Conservation (phyloP, 2,329 filamentous ascomycete genomes). For the Rhynchosporium agropyri region DNA sequence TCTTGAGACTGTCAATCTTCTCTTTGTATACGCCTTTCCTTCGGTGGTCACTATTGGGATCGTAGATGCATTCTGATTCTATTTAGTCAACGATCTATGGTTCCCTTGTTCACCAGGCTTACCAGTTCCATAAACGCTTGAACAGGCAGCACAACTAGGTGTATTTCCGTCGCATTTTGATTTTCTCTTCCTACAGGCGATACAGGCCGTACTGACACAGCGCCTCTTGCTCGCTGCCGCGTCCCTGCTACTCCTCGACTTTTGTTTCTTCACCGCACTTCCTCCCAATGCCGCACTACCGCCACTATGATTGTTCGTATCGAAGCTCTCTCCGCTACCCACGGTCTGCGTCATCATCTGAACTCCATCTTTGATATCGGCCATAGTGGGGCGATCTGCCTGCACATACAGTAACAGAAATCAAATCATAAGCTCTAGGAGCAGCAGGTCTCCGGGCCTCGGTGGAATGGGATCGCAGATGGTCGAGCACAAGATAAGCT, state of each 20-base stretch:
- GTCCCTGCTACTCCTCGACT: constrained; percentile 39
- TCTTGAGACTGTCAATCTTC: constrained; percentile 86
- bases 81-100: background rate
- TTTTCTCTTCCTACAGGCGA: constrained; percentile 77
- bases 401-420: constrained; percentile 1
- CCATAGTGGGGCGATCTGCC: constrained; percentile 27
- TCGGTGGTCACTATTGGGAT: constrained; percentile 93
- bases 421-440: constrained; percentile 5
- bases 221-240: constrained; percentile 59
- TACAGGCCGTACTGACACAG: constrained; percentile 83
- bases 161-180: constrained; percentile 91
- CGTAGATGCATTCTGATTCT: constrained; percentile 76
- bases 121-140: constrained; percentile 82
- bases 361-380: constrained; percentile 31
- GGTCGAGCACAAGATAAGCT: constrained; percentile 8
- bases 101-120: constrained; percentile 18
- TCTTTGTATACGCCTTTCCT: constrained; percentile 97
- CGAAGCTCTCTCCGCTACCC: constrained; percentile 19
- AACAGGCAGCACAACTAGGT: constrained; percentile 92
- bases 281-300: constrained; percentile 13
- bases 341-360: constrained; percentile 26
- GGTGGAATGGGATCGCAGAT: constrained; percentile 6
- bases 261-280: constrained; percentile 35
- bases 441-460: background rate
- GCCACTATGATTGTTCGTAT: constrained; percentile 12